phyloP scores from a whole-genome alignment of 352 stramenopile species.

The Phytophthora sansomeana region DNA sequence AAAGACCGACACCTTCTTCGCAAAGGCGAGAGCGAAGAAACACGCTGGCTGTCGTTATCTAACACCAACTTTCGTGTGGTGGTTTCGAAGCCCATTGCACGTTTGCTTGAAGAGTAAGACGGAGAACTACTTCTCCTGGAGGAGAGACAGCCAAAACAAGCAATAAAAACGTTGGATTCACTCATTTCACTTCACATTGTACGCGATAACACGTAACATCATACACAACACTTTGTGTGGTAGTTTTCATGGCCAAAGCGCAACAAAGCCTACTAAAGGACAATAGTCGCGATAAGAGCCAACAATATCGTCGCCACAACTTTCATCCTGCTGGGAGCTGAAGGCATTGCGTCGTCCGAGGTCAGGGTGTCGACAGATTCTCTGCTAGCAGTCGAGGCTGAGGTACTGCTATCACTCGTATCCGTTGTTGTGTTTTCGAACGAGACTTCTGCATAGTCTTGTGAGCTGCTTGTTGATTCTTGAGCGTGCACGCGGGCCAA shows the following conservation, averaged over 20 bases:
- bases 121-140: too few species aligned
- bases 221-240: conserved; percentile 23
- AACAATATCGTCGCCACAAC: background rate
- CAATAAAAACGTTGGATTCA: too few species aligned
- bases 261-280: conserved; percentile 9
- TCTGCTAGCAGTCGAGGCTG: background rate
- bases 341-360: background rate
- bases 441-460: conserved; percentile 3
- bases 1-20: conserved; percentile 57
- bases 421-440: conserved; percentile 9
- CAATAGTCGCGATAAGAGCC: background rate
- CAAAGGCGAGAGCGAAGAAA: conserved; percentile 49
- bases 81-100: conserved; percentile 38
- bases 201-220: conserved; percentile 14
- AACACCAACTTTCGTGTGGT: conserved; percentile 60
- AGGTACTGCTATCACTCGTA: background rate
- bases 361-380: conserved; percentile 23
- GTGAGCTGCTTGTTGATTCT: conserved; percentile 10
- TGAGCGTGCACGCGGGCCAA: conserved; percentile 21
- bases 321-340: background rate
- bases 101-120: conserved; percentile 29
- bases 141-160: background rate
- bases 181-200: background rate
- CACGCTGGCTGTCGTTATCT: conserved; percentile 58
- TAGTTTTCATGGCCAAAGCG: background rate